Evolutionary conservation across 176 grass and related monocot genomes (phyloP), one percentile per base, ranked within the genome.

Genomic region (Canna indica): DNA sequence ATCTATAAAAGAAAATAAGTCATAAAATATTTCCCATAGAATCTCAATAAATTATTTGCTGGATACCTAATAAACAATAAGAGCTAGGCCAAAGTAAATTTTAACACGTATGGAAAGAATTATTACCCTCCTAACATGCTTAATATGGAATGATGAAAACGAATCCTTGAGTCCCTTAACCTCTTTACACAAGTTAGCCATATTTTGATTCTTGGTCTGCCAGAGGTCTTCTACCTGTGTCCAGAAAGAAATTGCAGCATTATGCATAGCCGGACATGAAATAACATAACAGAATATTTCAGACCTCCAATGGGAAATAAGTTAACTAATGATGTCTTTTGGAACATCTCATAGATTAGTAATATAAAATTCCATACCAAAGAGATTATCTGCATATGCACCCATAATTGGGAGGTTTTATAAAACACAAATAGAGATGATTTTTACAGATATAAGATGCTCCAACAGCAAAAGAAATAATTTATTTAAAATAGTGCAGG

Each of bases 71-170:
- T 32, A 48, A 70, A 27, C 32, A 31, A 11, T 48, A 30, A 50
- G 12, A 31, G 10, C 24, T 2, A 48, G 3, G 9, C n/a, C 8
- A 48, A 33, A 31, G 47, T 45, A 68, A 12, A 22, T 25, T n/a
- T n/a, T n/a, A n/a, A n/a, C n/a, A 33, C 7, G 25, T 70, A 7
- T 31, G 6, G 13, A 16, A 48, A 47, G 5, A 48, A 22, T 11
- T 20, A 28, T 48, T 90, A 90, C 87, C 80, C 80, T 83, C 75
- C 54, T 74, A 58, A 90, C 87, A 83, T 83, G 87, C 28, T 41
- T 73, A 29, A 83, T 72, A 35, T 80, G 14, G 74, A 90, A 85
- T 71, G 75, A 56, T 47, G 20, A 35, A 54, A 90, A 90, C 1
- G 3, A 61, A 26, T 63, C 70, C 79, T 85, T 89, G 20, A 89